These are phyloP conservation scores for Violaceomyces palustris DNA, from an alignment of 1,284 basidiomycete species.

Conservation along the genomic window DNA sequence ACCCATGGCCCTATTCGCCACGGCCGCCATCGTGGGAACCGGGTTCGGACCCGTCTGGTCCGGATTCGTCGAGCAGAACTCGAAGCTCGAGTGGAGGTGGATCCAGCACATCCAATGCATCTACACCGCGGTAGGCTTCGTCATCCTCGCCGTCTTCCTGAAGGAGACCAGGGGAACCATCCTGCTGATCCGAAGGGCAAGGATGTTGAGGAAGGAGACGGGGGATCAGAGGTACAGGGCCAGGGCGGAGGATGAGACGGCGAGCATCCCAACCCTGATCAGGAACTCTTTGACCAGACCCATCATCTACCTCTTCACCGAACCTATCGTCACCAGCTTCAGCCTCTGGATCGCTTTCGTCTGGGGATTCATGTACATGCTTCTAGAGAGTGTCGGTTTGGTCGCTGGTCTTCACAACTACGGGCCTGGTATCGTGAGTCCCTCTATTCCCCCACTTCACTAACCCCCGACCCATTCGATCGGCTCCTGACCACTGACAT, in stretches of 20 bases:
- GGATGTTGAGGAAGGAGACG: conserved; percentile 53
- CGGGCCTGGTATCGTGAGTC: conserved; percentile 59
- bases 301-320: conserved; percentile 59
- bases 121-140: conserved; percentile 22
- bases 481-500: too few relatives aligned
- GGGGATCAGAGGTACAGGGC: conserved; percentile 64
- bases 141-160: conserved; percentile 48
- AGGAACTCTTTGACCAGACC: conserved; percentile 67
- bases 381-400: conserved; percentile 55
- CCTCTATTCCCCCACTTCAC: too few relatives aligned
- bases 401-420: conserved; percentile 60
- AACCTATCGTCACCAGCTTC: conserved; percentile 66
- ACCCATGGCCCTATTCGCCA: conserved; percentile 59
- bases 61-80: conserved; percentile 67
- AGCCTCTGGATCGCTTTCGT: conserved; percentile 52
- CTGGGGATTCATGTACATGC: conserved; percentile 69
- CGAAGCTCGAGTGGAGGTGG: conserved; percentile 68
- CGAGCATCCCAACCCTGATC: conserved; percentile 60
- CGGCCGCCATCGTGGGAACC: conserved; percentile 57
- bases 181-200: conserved; percentile 53
- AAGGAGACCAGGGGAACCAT: conserved; percentile 52
- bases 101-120: conserved; percentile 65
- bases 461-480: too few relatives aligned
- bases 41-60: conserved; percentile 66
- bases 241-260: conserved; percentile 61